Evolutionary conservation across 805 yeast species (phyloP), one percentile per base, ranked within the genome.

Genomic region (Candida suzukii): DNA sequence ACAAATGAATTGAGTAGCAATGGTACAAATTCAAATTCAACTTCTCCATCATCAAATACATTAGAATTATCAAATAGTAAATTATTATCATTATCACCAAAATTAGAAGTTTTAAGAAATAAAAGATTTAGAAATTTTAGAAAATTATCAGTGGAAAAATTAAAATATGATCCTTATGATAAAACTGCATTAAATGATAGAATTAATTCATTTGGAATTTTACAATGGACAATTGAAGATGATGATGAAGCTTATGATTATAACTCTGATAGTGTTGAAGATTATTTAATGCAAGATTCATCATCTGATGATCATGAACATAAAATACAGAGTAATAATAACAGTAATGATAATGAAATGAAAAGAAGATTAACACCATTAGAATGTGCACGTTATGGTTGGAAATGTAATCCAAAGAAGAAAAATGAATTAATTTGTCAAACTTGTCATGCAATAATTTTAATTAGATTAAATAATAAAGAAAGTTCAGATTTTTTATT

Each of bases 301-400:
- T 17, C n/a, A n/a, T n/a, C n/a, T n/a, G n/a, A n/a, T n/a, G n/a
- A n/a, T n/a, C n/a, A n/a, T 29, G 11, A 10, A 27, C 14, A 27
- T 14, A 10, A 10, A 6, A 6, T 6, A 5, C 13, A 12, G 6
- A 12, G 7, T 12, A 14, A 27, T 27, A 10, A 27, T 27, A 27
- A 6, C 11, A 27, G 16, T 27, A 17, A 20, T 12, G 42, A 41
- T 24, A 38, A 42, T 7, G 28, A 35, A 3, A 10, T 9, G 16
- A 19, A 11, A 20, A 32, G 39, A 8, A 42, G 41, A 5, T 52
- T 77, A 22, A 70, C 62, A 6, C 80, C 78, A 40, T 57, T 78
- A 27, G 63, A 53, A 25, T 71, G 78, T 49, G 68, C 79, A 1
- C 49, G 70, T 19, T 62, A 69, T 40, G 83, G 83, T 2, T 78